Conservation (phyloP, 2,329 filamentous ascomycete genomes). For the Atkinsonella hypoxylon region DNA sequence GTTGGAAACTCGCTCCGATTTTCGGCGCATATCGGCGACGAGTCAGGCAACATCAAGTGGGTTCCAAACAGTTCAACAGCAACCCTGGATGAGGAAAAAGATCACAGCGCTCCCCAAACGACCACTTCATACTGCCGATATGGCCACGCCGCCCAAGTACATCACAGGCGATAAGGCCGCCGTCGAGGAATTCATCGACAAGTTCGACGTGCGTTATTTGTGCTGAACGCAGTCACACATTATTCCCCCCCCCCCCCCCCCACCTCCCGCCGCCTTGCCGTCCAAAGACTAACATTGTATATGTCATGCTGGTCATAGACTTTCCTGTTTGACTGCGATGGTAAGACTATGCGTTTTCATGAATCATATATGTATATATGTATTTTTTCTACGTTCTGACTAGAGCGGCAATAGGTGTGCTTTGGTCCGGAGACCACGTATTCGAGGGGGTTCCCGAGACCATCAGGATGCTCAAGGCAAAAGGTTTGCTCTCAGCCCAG, state of each 20-base stretch:
- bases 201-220: constrained; percentile 68
- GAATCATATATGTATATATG: neutral
- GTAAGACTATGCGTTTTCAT: constrained; percentile 35
- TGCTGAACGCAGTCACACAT: neutral
- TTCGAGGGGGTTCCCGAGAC: constrained; percentile 81
- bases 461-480: constrained; percentile 66
- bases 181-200: constrained; percentile 73
- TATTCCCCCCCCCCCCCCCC: neutral
- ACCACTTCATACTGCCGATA: neutral
- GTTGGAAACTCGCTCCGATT: neutral
- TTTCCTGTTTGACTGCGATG: constrained; percentile 95
- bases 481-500: constrained; percentile 40
- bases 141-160: constrained; percentile 37
- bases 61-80: neutral
- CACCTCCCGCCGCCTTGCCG: neutral
- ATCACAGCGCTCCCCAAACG: neutral
- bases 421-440: constrained; percentile 91
- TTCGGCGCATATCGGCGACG: neutral
- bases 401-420: constrained; percentile 51
- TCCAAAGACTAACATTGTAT: constrained; percentile 20
- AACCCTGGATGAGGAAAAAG: neutral
- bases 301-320: constrained; percentile 7
- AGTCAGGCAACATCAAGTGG: neutral
- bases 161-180: constrained; percentile 68
- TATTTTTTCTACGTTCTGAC: neutral